Conservation (phyloP, 2,329 filamentous ascomycete species). For the Orbilia javanica region DNA sequence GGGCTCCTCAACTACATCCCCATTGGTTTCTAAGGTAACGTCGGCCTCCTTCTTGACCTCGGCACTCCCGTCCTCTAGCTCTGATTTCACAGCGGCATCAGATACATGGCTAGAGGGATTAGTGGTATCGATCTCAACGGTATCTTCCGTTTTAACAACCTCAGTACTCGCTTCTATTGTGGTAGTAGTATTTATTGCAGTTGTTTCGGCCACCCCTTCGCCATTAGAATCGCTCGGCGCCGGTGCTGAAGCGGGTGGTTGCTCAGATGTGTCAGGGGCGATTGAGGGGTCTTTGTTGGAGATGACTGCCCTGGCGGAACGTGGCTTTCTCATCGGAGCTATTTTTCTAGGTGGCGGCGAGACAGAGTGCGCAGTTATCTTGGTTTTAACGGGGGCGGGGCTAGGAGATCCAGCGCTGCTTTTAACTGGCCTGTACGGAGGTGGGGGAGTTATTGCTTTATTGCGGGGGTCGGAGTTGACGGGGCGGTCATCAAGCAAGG, state of each 20-base stretch:
- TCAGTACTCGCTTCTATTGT: conserved; percentile 31
- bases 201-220: conserved; percentile 63
- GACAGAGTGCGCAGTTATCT: conserved; percentile 72
- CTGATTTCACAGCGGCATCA: conserved; percentile 65
- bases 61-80: conserved; percentile 70
- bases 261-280: conserved; percentile 63
- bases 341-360: conserved; percentile 69
- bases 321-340: conserved; percentile 68
- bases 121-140: conserved; percentile 60
- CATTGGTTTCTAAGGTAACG: conserved; percentile 61
- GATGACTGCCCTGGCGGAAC: conserved; percentile 67
- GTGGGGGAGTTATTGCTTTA: conserved; percentile 83
- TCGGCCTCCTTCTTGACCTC: conserved; percentile 62
- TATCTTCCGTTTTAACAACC: conserved; percentile 60
- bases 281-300: conserved; percentile 64
- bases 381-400: conserved; percentile 64
- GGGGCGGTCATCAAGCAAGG: conserved; percentile 88
- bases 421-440: conserved; percentile 68
- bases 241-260: conserved; percentile 64
- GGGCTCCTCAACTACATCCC: conserved; percentile 73
- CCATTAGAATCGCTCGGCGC: conserved; percentile 69
- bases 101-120: conserved; percentile 9
- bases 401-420: conserved; percentile 61
- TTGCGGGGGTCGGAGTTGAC: conserved; percentile 73
- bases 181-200: conserved; percentile 62